Percentiles rank a stretch among this genome's conserved stretches.
Conservation (phyloP, 1,284 basidiomycete species). For the Gymnopus androsaceus region DNA sequence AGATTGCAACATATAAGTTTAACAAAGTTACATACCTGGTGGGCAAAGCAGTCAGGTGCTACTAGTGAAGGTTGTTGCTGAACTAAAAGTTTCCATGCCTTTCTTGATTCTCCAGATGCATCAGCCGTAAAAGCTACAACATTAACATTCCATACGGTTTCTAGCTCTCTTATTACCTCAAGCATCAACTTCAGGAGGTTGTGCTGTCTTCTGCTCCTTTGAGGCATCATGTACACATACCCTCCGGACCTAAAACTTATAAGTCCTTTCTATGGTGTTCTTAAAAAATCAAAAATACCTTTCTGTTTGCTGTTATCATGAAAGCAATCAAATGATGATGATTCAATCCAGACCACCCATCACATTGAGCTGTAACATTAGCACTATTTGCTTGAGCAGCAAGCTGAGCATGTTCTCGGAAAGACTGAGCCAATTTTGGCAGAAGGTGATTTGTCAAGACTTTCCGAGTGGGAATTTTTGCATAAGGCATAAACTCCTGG, state of each 20-base stretch:
- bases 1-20: too few relatives aligned
- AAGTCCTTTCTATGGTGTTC: background rate
- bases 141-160: conserved; percentile 26
- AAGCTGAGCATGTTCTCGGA: background rate
- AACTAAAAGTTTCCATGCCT: conserved; percentile 27
- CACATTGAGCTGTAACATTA: conserved; percentile 9
- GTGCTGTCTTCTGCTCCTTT: conserved; percentile 31
- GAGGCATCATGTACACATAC: conserved; percentile 31
- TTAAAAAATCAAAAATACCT: conserved; percentile 3
- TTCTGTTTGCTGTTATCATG: conserved; percentile 13
- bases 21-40: conserved; percentile 33
- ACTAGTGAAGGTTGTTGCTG: conserved; percentile 28
- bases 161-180: conserved; percentile 22
- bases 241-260: background rate
- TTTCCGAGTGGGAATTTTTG: background rate
- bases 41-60: conserved; percentile 38
- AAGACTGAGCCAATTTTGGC: background rate
- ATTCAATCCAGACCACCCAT: conserved; percentile 18
- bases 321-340: conserved; percentile 15
- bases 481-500: background rate
- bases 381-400: background rate
- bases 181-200: conserved; percentile 28
- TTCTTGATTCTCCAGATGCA: conserved; percentile 38
- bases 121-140: conserved; percentile 35
- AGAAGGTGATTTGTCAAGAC: background rate